Percentiles rank a stretch among this genome's conserved stretches.
Evolutionary conservation across 2,329 filamentous ascomycete genomes (phyloP).

Genomic region (Talaromyces sp.): DNA sequence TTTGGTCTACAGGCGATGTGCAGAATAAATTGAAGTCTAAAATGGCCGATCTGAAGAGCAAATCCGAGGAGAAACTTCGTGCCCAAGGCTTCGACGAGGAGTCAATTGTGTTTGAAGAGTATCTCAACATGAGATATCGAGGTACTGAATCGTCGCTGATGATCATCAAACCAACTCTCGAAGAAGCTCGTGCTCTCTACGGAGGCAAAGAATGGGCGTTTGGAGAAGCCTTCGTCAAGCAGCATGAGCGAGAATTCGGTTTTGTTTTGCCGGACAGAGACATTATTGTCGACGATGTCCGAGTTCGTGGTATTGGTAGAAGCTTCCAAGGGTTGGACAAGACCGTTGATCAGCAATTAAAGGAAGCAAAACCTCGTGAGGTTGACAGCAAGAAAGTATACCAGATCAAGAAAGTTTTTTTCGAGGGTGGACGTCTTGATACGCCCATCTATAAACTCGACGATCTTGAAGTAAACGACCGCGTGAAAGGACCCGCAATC

Average conservation of each 20-base stretch:
- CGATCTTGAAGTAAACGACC: constrained; percentile 67
- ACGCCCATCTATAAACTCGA: constrained; percentile 82
- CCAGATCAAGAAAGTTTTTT: constrained; percentile 70
- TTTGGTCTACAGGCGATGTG: constrained; percentile 57
- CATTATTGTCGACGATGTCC: constrained; percentile 85
- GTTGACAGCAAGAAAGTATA: constrained; percentile 62
- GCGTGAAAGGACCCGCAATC: constrained; percentile 75
- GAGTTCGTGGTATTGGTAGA: constrained; percentile 83
- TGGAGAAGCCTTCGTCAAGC: constrained; percentile 76
- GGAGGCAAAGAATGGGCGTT: constrained; percentile 73
- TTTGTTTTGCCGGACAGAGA: constrained; percentile 83
- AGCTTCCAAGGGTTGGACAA: constrained; percentile 75
- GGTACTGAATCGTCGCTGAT: constrained; percentile 89
- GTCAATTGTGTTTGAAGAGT: constrained; percentile 81
- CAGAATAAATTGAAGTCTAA: constrained; percentile 65
- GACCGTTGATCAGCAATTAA: constrained; percentile 80
- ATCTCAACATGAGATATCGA: constrained; percentile 88
- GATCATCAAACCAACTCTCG: constrained; percentile 69
- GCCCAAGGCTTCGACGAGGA: constrained; percentile 75
- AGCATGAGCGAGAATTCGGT: constrained; percentile 89
- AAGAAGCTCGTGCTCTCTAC: constrained; percentile 59
- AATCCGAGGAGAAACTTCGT: constrained; percentile 62
- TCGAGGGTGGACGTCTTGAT: constrained; percentile 72
- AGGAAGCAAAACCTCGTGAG: constrained; percentile 60
- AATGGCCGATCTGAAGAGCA: constrained; percentile 75